Conservation (phyloP, 495 filamentous ascomycete species). For the Tuber umbilicatum region DNA sequence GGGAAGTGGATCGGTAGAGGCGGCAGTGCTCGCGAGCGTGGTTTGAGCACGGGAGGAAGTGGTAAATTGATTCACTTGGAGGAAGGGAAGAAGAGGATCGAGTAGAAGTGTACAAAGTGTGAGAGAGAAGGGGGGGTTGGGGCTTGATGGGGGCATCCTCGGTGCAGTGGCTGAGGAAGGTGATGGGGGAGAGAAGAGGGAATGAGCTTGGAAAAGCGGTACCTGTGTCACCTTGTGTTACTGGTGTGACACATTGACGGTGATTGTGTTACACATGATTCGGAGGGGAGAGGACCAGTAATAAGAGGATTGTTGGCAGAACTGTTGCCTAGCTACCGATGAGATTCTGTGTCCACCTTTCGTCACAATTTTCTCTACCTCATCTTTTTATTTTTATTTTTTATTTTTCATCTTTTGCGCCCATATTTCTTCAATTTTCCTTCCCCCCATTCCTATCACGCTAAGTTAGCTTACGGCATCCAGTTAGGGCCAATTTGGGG, state of each 20-base stretch:
- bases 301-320: neutral
- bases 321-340: neutral
- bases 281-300: neutral
- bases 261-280: neutral
- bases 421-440: neutral
- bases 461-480: neutral
- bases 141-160: neutral
- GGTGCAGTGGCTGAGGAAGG: neutral
- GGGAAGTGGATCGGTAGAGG: slow-evolving; percentile 35
- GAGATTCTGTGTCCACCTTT: neutral
- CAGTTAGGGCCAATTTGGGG: neutral
- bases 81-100: slow-evolving; percentile 42
- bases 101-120: slow-evolving; percentile 16
- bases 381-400: neutral
- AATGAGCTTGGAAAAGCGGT: neutral
- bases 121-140: neutral
- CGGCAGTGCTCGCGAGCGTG: slow-evolving; percentile 29
- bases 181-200: neutral
- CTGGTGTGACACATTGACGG: neutral
- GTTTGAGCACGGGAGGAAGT: slow-evolving; percentile 31
- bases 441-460: neutral
- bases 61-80: slow-evolving; percentile 39
- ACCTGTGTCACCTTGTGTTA: neutral
- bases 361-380: neutral
- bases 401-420: neutral